phyloP scores from a whole-genome alignment of 768 basidiomycete species.

The Boletus rufocinnamomeus region DNA sequence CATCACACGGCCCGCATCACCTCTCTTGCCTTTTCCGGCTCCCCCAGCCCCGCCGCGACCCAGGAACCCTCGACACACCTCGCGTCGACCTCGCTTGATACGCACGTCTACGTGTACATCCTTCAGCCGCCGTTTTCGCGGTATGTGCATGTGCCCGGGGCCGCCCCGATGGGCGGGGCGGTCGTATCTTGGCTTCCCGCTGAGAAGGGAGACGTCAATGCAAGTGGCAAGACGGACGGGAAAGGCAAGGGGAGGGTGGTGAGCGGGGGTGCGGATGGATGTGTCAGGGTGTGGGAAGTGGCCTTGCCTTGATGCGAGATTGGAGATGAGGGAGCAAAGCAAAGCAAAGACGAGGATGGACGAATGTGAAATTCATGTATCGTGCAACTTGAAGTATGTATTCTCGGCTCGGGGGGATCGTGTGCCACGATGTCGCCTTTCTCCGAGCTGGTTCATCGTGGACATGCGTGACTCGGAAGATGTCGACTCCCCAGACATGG shows the following conservation, averaged over 20 bases:
- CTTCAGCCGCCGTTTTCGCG: constrained; percentile 61
- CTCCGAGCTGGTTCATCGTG: background rate
- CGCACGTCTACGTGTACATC: constrained; percentile 87
- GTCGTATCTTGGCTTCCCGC: constrained; percentile 69
- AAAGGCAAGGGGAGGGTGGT: constrained; percentile 55
- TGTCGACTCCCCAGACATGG: no score
- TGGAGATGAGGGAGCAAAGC: background rate
- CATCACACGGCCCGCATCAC: constrained; percentile 83
- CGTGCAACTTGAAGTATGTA: background rate
- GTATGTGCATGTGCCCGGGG: constrained; percentile 84
- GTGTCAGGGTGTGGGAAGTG: constrained; percentile 72
- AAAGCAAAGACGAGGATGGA: background rate
- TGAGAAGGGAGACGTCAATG: background rate
- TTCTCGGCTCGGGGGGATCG: no score
- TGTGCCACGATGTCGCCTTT: background rate
- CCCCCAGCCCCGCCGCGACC: constrained; percentile 37
- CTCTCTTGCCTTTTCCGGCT: constrained; percentile 46
- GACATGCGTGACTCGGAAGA: no score
- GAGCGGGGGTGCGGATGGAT: constrained; percentile 80
- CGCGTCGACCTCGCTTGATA: constrained; percentile 91
- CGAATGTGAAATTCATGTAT: background rate
- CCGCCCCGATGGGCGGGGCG: constrained; percentile 81
- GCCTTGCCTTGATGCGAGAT: constrained; percentile 24
- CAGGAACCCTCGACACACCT: constrained; percentile 49
- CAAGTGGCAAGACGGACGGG: constrained; percentile 22